Evolutionary conservation across 257 asterid genomes (phyloP), one percentile per base, ranked within the genome.

Genomic region (Solanum bukasovii): DNA sequence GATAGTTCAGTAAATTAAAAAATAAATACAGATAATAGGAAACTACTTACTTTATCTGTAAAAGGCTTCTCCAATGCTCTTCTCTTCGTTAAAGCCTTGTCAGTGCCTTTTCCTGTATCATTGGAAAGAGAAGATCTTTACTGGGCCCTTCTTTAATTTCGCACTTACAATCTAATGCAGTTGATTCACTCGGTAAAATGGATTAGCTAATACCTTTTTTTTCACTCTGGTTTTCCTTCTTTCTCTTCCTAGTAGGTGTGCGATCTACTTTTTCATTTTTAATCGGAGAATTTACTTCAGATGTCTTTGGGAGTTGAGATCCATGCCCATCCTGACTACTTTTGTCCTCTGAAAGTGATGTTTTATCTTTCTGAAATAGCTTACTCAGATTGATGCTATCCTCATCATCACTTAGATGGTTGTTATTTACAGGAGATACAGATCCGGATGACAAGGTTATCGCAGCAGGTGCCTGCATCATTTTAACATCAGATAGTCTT

Each of bases 351-450:
- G 70, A 29, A 25, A 35, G 81, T 0, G 65, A 29, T 56, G 73
- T 5, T 86, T 73, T 73, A 49, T 73, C 84, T 71, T 44, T 86
- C 73, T 37, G 83, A 86, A 73, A 73, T 63, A 86, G 70, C 40
- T 73, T 86, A 18, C 88, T 79, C 25, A 86, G 85, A 86, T 79
- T 86, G 68, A 86, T 0, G 34, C 88, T 65, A 73, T 86, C 88
- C 34, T 86, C 88, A n/a, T 73, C 88, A 49, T 86, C 88, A 73
- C 84, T 73, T 70, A 72, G 37, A 49, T 16, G 56, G 21, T 42
- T 33, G 14, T 86, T 63, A 86, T 34, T 42, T 73, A 29, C 27
- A 3, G 85, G 74, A 7, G 84, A 49, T 21, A 23, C 84, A 71
- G 88, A 73, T 34, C 56, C 88, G 2, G 88, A 86, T 18, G 85